Base-by-base conservation (phyloP, 2,329 filamentous ascomycete genomes). In the Neofusicoccum laricinum region DNA sequence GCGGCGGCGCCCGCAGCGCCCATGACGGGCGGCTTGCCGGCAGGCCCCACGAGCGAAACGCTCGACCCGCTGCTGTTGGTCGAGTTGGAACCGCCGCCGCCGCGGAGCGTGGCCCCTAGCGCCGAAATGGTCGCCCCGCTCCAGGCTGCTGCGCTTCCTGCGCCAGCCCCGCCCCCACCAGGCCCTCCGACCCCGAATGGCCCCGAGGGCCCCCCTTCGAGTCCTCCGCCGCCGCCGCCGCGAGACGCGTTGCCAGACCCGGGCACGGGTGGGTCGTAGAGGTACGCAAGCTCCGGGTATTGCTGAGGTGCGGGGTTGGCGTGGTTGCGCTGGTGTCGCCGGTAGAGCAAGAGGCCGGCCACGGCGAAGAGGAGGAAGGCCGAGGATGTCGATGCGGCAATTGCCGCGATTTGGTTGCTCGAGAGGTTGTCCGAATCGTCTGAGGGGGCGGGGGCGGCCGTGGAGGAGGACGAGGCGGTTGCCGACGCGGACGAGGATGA, bases 381-480 rank as follows among this genome's bases (percentile, higher is more conserved):
- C 32, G 73, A 72, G 8, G 72, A 72, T 14, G 73, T 71, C 36
- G 71, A 74, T 32, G 76, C 67, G 19, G 72, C 75, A 30, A 77
- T 71, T 40, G 74, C 75, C 12, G 73, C 75, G 5, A 74, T 76
- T 65, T 76, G 73, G 1, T 69, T 2, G 67, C 70, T 43, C 73
- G 64, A 64, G 69, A 71, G 36, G 70, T 66, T 32, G 70, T 38
- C 43, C 12, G 41, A 43, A n/a, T n/a, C 14, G 41, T 48, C 17
- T 14, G 64, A 65, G 17, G 64, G 40, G 14, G n/a, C 11, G 8
- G 55, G 15, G 63, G 51, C 43, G 69, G 61, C 45, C 41, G 15
- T 46, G 48, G 21, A 53, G 14, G 55, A 40, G 48, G 34, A 38
- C 19, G 30, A 46, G 5, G 61, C 17, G 14, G 46, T 40, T n/a